Evolutionary conservation across 2,329 filamentous ascomycete species (phyloP).

Genomic region (Penicillium occitanis): DNA sequence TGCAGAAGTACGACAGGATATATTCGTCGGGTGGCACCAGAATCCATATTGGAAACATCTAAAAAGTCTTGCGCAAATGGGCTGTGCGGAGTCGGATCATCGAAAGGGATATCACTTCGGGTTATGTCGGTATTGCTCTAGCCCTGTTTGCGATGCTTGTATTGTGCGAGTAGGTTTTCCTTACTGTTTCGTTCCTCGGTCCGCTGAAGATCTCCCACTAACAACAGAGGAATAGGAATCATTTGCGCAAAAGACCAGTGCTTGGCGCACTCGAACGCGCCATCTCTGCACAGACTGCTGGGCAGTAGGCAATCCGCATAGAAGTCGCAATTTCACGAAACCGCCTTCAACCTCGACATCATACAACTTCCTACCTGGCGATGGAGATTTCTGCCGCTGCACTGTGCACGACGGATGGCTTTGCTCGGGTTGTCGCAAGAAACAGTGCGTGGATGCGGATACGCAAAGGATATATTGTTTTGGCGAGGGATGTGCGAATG

Average conservation of each 20-base stretch:
- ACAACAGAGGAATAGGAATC: slow-evolving; percentile 24
- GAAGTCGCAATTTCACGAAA: slow-evolving; percentile 26
- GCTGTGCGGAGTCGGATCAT: slow-evolving; percentile 30
- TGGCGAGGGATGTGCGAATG: slow-evolving; percentile 27
- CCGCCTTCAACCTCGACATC: slow-evolving; percentile 17
- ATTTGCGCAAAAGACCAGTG: slow-evolving; percentile 29
- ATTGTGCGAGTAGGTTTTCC: slow-evolving; percentile 27
- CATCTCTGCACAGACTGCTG: slow-evolving; percentile 33
- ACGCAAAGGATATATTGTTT: slow-evolving; percentile 25
- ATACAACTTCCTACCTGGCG: slow-evolving; percentile 22
- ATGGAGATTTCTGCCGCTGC: slow-evolving; percentile 30
- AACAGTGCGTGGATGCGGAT: slow-evolving; percentile 28
- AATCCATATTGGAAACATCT: slow-evolving; percentile 33
- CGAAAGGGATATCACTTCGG: slow-evolving; percentile 26
- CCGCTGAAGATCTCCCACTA: neutral
- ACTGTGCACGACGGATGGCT: slow-evolving; percentile 31
- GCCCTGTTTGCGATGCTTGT: slow-evolving; percentile 34
- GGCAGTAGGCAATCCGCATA: slow-evolving; percentile 28
- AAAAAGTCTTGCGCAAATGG: slow-evolving; percentile 27
- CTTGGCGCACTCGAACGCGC: slow-evolving; percentile 32
- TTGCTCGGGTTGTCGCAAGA: slow-evolving; percentile 30
- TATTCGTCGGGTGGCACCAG: slow-evolving; percentile 31
- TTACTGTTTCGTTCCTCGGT: neutral
- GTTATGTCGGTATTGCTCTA: slow-evolving; percentile 32
- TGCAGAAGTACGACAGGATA: slow-evolving; percentile 23